Percentiles rank a stretch among this genome's conserved stretches.
Evolutionary conservation across 1,139 yeast species (phyloP).

Genomic region (Suhomyces yuchorum): DNA sequence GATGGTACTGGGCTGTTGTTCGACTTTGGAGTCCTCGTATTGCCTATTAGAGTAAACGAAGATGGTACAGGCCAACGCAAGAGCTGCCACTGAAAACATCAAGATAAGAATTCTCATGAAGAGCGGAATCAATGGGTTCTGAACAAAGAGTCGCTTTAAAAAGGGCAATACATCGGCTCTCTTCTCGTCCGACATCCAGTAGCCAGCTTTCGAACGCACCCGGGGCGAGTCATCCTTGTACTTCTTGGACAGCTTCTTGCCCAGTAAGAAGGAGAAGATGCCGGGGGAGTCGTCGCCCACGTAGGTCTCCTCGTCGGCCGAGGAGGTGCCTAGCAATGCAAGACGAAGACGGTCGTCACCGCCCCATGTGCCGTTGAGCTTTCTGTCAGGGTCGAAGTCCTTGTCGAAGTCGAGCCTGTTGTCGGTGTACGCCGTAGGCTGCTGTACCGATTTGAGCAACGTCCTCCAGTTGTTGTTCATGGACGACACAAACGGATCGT

Average conservation of each 20-base stretch:
- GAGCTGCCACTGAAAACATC: conserved; percentile 58
- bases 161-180: conserved; percentile 59
- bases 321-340: conserved; percentile 49
- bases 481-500: conserved; percentile 43
- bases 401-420: conserved; percentile 29
- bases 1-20: conserved; percentile 85
- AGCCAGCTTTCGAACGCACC: conserved; percentile 59
- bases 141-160: conserved; percentile 58
- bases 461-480: conserved; percentile 44
- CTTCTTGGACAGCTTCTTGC: conserved; percentile 13
- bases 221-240: conserved; percentile 31
- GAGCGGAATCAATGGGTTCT: conserved; percentile 81
- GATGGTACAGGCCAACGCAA: conserved; percentile 70
- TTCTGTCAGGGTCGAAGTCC: conserved; percentile 21
- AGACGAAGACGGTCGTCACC: conserved; percentile 65
- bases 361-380: conserved; percentile 57
- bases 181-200: conserved; percentile 68
- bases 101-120: conserved; percentile 71
- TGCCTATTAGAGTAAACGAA: conserved; percentile 48
- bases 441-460: conserved; percentile 38
- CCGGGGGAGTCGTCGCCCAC: conserved; percentile 22
- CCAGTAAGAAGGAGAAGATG: conserved; percentile 13
- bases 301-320: conserved; percentile 32
- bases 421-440: conserved; percentile 39
- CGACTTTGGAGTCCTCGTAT: conserved; percentile 45